These are phyloP conservation scores for Neoboletus brunneissimus DNA, from an alignment of 768 basidiomycete species.

Conservation along the genomic window DNA sequence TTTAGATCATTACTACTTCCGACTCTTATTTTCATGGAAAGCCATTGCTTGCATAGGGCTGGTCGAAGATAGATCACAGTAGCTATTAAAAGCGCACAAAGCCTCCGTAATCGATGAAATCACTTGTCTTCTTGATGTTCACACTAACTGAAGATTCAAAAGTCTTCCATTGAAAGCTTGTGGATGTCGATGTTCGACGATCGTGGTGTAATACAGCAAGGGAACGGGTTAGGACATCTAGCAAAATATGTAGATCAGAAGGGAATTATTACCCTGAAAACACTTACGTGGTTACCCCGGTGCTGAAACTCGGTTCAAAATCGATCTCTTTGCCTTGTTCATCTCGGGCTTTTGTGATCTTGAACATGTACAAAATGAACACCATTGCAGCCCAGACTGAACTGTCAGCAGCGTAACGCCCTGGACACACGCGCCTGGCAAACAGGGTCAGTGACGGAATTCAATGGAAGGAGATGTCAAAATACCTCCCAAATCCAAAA, in stretches of 20 bases:
- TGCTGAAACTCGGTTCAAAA: conserved; percentile 11
- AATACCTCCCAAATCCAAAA: conserved; percentile 28
- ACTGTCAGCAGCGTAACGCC: conserved; percentile 29
- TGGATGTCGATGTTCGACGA: neutral
- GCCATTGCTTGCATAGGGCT: neutral
- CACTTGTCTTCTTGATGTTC: neutral
- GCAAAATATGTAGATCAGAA: neutral
- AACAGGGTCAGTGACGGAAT: neutral
- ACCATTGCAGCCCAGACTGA: conserved; percentile 32
- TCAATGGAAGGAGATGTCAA: neutral
- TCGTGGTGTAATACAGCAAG: conserved; percentile 12
- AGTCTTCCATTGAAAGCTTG: neutral
- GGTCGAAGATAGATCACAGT: too few relatives aligned
- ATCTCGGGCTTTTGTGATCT: conserved; percentile 25
- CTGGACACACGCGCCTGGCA: conserved; percentile 31
- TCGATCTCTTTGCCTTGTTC: conserved; percentile 28
- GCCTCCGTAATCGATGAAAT: too few relatives aligned
- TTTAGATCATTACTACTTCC: conserved; percentile 3
- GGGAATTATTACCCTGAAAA: neutral
- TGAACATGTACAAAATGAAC: conserved; percentile 24
- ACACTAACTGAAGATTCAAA: neutral
- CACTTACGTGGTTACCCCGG: conserved; percentile 13
- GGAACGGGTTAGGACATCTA: conserved; percentile 12
- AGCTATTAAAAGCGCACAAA: too few relatives aligned
- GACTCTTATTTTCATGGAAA: neutral